Percentiles rank a stretch among this genome's conserved stretches.
Conservation (phyloP, 1,139 yeast genomes). For the Protomyces inundatus region DNA sequence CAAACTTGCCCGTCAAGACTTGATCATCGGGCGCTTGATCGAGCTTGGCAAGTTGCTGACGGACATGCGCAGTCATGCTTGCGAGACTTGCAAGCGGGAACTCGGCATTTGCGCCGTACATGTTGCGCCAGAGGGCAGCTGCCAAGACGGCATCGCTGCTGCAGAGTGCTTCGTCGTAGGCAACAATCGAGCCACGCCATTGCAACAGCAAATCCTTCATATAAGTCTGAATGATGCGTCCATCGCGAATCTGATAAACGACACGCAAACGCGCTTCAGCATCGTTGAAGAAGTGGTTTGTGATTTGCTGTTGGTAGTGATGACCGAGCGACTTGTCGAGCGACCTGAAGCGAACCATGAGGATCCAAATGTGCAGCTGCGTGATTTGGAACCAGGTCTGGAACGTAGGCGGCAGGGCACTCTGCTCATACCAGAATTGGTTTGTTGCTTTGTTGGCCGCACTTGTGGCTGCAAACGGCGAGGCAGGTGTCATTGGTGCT, state of each 20-base stretch:
- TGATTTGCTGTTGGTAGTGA: constrained; percentile 85
- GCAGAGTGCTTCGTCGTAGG: constrained; percentile 89
- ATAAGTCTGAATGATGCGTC: constrained; percentile 76
- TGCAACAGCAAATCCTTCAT: constrained; percentile 87
- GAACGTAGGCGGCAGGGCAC: constrained; percentile 72
- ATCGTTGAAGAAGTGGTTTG: constrained; percentile 83
- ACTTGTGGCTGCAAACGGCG: background rate
- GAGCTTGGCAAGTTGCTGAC: constrained; percentile 82
- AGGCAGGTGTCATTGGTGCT: constrained; percentile 1
- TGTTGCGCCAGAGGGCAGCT: constrained; percentile 72
- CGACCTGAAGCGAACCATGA: constrained; percentile 91
- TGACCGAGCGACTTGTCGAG: constrained; percentile 85
- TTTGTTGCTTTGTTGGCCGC: background rate
- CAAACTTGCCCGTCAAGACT: constrained; percentile 68
- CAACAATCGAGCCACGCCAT: constrained; percentile 78
- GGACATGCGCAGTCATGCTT: constrained; percentile 77
- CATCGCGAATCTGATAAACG: constrained; percentile 77
- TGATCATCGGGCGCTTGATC: constrained; percentile 83
- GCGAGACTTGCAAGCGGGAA: constrained; percentile 80
- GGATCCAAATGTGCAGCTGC: constrained; percentile 84
- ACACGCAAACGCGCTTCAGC: constrained; percentile 79
- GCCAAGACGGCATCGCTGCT: constrained; percentile 76
- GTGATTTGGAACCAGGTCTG: constrained; percentile 95
- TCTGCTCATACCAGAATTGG: constrained; percentile 22
- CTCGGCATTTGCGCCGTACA: constrained; percentile 79